Conservation (phyloP, 1,284 basidiomycete genomes). For the Cutaneotrichosporon sp. region DNA sequence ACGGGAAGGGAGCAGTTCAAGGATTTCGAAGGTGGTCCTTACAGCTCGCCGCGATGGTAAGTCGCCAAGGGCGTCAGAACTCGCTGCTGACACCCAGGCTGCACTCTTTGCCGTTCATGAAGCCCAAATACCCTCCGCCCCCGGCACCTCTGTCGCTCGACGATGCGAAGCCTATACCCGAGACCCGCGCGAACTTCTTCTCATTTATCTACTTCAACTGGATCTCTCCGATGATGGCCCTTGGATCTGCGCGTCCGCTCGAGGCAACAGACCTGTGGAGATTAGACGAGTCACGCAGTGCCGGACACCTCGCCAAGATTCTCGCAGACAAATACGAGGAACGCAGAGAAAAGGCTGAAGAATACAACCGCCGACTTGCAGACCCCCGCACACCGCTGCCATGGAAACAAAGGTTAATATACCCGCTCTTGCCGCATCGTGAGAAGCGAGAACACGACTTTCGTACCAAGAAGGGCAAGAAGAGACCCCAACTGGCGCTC, state of each 20-base stretch:
- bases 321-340: constrained; percentile 64
- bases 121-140: constrained; percentile 48
- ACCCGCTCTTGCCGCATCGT: constrained; percentile 29
- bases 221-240: constrained; percentile 65
- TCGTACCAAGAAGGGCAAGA: constrained; percentile 56
- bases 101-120: constrained; percentile 46
- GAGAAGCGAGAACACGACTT: constrained; percentile 36
- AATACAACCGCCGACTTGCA: constrained; percentile 64
- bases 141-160: constrained; percentile 56
- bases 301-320: constrained; percentile 59
- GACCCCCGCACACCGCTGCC: constrained; percentile 36
- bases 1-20: constrained; percentile 35
- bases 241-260: constrained; percentile 62
- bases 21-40: constrained; percentile 38
- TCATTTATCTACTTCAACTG: constrained; percentile 61
- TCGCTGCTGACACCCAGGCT: constrained; percentile 35
- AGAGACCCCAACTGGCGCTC: constrained; percentile 62
- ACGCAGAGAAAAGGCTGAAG: constrained; percentile 58
- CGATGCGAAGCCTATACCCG: constrained; percentile 55
- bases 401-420: constrained; percentile 25
- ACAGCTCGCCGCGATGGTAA: constrained; percentile 42
- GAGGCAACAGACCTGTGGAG: constrained; percentile 80
- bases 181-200: constrained; percentile 55
- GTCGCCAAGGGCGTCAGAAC: constrained; percentile 13
- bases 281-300: constrained; percentile 56